Evolutionary conservation across 2,329 filamentous ascomycete genomes (phyloP).

Genomic region (Penicillium capsulatum): DNA sequence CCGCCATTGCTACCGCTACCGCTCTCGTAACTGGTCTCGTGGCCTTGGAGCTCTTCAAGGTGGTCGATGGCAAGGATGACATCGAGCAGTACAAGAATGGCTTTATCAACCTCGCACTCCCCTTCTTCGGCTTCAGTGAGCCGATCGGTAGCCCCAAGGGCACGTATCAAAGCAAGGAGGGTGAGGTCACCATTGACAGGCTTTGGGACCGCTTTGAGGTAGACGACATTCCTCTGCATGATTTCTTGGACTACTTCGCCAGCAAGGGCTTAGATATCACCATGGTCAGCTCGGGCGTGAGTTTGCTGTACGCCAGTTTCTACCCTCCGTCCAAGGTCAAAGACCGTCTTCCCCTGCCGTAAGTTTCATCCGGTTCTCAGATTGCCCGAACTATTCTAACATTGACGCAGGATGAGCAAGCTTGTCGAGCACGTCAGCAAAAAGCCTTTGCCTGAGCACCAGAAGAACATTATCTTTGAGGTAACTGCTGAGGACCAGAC

Average conservation of each 20-base stretch:
- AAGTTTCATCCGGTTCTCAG: constrained; percentile 37
- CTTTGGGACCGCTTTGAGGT: constrained; percentile 98
- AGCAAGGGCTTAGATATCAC: constrained; percentile 74
- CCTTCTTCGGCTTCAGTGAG: constrained; percentile 98
- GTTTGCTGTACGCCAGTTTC: constrained; percentile 89
- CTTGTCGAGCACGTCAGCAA: constrained; percentile 85
- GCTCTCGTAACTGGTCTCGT: constrained; percentile 92
- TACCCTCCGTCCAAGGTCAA: constrained; percentile 78
- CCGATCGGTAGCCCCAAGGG: constrained; percentile 92
- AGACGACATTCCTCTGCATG: constrained; percentile 73
- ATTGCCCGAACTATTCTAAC: constrained; percentile 24
- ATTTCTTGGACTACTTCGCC: constrained; percentile 80
- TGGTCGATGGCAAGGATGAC: constrained; percentile 92
- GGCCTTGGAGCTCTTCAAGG: constrained; percentile 89
- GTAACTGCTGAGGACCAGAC: constrained; percentile 84
- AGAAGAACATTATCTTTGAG: constrained; percentile 95
- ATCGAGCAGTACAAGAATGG: constrained; percentile 99
- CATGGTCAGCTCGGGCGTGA: constrained; percentile 97
- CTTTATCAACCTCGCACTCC: constrained; percentile 91
- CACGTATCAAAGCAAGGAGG: constrained; percentile 73
- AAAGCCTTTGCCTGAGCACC: constrained; percentile 84
- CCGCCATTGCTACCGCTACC: constrained; percentile 95
- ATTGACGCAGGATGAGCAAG: constrained; percentile 66
- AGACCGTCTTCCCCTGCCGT: constrained; percentile 71
- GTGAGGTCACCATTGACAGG: constrained; percentile 81